phyloP scores from a whole-genome alignment of 2,329 filamentous ascomycete species.

The Fusarium phyllophilum region DNA sequence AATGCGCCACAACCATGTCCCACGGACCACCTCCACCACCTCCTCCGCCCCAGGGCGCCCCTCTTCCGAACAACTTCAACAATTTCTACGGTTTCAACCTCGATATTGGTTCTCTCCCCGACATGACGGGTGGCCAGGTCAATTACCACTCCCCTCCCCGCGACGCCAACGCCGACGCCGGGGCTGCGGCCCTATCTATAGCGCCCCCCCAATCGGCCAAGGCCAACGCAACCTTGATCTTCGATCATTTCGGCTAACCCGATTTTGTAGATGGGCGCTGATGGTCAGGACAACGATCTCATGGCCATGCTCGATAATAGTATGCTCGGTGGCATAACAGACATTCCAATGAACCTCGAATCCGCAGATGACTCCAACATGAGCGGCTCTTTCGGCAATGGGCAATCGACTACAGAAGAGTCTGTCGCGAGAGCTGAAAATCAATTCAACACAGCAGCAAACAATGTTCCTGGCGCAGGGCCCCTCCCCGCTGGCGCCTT shows the following conservation, averaged over 20 bases:
- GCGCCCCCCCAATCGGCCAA: constrained; percentile 7
- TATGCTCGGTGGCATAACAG: constrained; percentile 51
- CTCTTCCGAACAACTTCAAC: constrained; percentile 40
- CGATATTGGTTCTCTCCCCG: constrained; percentile 43
- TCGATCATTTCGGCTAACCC: constrained; percentile 32
- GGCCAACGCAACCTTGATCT: constrained; percentile 32
- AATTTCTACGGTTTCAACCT: constrained; percentile 52
- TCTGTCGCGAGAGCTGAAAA: constrained; percentile 48
- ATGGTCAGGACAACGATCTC: constrained; percentile 50
- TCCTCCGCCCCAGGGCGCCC: constrained; percentile 42
- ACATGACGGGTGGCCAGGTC: constrained; percentile 43
- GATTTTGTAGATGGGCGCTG: constrained; percentile 40
- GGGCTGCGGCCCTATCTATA: constrained; percentile 27
- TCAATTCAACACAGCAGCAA: constrained; percentile 49
- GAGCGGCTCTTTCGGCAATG: constrained; percentile 36
- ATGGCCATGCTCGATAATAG: constrained; percentile 58
- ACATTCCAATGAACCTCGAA: constrained; percentile 58
- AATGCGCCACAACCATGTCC: constrained; percentile 47
- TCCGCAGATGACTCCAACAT: constrained; percentile 45
- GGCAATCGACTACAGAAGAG: constrained; percentile 41
- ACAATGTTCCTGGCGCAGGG: constrained; percentile 55
- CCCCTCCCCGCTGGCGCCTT: constrained; percentile 55
- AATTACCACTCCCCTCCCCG: constrained; percentile 23
- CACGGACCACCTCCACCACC: constrained; percentile 50
- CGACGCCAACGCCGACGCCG: constrained; percentile 18